phyloP scores from a whole-genome alignment of 2,329 filamentous ascomycete species.

The Truncatella angustata region DNA sequence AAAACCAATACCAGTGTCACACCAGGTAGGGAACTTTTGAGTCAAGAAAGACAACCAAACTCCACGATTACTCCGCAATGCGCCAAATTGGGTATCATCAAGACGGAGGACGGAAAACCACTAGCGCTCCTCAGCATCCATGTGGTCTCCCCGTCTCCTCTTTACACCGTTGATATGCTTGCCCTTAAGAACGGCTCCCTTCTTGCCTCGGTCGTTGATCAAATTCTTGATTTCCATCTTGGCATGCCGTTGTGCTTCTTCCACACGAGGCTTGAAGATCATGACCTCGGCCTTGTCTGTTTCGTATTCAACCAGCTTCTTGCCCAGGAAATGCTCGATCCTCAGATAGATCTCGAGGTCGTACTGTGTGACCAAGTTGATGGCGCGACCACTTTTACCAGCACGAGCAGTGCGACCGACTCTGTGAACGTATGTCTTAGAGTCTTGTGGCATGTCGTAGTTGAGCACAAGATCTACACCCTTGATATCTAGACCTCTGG shows the following conservation, averaged over 20 bases:
- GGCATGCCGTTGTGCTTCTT: conserved; percentile 79
- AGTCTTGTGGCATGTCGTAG: conserved; percentile 78
- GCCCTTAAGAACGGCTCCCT: conserved; percentile 44
- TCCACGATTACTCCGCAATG: not conserved
- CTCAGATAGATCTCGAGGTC: conserved; percentile 68
- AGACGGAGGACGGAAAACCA: not conserved
- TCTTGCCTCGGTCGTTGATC: conserved; percentile 65
- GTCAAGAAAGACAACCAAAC: not conserved
- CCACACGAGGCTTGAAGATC: conserved; percentile 73
- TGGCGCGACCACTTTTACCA: conserved; percentile 77
- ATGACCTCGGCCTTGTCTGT: conserved; percentile 81
- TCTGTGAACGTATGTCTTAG: conserved; percentile 87
- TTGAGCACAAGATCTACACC: conserved; percentile 88
- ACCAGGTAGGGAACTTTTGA: too few relatives aligned
- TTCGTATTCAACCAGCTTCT: conserved; percentile 68
- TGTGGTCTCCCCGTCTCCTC: conserved; percentile 53
- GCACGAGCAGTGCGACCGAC: conserved; percentile 87
- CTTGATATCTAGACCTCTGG: conserved; percentile 88
- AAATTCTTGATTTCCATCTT: conserved; percentile 79
- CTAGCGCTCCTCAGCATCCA: conserved; percentile 75
- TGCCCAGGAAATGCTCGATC: conserved; percentile 80
- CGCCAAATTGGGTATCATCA: not conserved
- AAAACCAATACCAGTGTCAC: too few relatives aligned
- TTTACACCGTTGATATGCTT: conserved; percentile 41
- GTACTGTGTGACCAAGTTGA: conserved; percentile 83